Evolutionary conservation across 2,329 filamentous ascomycete genomes (phyloP), one percentile per base, ranked within the genome.

Genomic region (Fusarium nodosum): DNA sequence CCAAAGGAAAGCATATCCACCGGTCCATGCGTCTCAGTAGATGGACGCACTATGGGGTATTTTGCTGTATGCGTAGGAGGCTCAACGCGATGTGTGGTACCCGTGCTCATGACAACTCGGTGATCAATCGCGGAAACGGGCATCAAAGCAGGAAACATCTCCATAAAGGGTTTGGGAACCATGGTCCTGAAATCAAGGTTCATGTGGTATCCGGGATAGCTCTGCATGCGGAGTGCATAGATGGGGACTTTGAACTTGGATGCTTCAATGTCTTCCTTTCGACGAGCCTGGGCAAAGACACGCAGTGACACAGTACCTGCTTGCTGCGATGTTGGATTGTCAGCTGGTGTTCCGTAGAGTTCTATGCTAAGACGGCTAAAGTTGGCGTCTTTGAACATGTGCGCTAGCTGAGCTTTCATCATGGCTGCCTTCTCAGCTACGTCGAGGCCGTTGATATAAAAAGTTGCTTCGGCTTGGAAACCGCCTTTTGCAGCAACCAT

Each of bases 291-390:
- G 0, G 80, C 80, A 68, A 85, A 80, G 48, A 84, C 76, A 26
- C 83, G 70, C 41, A 85, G 78, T 44, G 83, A 82, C 1, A 85
- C 83, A 1, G 84, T 87, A 1, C 83, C 84, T 1, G 79, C 79
- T 28, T 82, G 80, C 33, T 86, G 83, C n/a, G 78, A 81, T 4
- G 70, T 71, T 0, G 82, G 81, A 39, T 85, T 77, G 2, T 78
- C 75, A 1, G 79, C 74, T 57, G 78, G 34, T 66, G 79, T 50
- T 76, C 85, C 68, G 79, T 83, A 70, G 16, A 71, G 22, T 41
- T 77, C 66, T 28, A 82, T 77, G 18, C 75, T 79, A 0, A 82
- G 65, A 11, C 76, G 77, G 58, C 73, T 77, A 48, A 82, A 80
- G 13, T 77, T 79, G n/a, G 70, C 70, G 20, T 70, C 68, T 10